phyloP scores from a whole-genome alignment of 1,284 basidiomycete genomes.

The Ceratobasidium sp. region DNA sequence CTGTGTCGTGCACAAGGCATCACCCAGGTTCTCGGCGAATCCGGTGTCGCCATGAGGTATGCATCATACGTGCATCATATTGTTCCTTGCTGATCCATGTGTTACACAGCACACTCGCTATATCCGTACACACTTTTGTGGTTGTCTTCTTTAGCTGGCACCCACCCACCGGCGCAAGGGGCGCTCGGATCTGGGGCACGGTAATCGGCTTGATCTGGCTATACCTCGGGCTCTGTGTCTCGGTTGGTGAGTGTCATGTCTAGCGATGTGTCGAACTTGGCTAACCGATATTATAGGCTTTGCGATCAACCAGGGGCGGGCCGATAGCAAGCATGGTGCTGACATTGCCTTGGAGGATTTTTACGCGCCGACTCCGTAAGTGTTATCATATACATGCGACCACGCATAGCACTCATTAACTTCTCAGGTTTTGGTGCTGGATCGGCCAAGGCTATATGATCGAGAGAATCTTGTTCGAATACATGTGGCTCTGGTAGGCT shows the following conservation, averaged over 20 bases:
- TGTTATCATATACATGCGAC: neutral
- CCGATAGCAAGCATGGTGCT: neutral
- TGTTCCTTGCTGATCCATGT: slow-evolving; percentile 13
- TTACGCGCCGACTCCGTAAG: slow-evolving; percentile 44
- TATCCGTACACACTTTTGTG: slow-evolving; percentile 45
- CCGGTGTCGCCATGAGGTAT: slow-evolving; percentile 44
- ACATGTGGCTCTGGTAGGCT: slow-evolving; percentile 44
- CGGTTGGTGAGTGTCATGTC: slow-evolving; percentile 23
- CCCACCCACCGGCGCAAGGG: slow-evolving; percentile 27
- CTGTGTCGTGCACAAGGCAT: slow-evolving; percentile 46
- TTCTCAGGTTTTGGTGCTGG: slow-evolving; percentile 43
- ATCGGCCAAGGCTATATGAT: slow-evolving; percentile 42
- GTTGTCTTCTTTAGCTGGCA: slow-evolving; percentile 45
- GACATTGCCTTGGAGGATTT: slow-evolving; percentile 33
- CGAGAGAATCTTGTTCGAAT: slow-evolving; percentile 43
- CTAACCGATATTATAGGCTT: slow-evolving; percentile 34
- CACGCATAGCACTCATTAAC: slow-evolving; percentile 1
- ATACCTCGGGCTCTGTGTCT: slow-evolving; percentile 43
- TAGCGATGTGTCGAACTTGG: neutral
- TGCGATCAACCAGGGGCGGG: slow-evolving; percentile 28
- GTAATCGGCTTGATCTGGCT: slow-evolving; percentile 44
- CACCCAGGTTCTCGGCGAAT: slow-evolving; percentile 43
- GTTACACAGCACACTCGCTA: slow-evolving; percentile 35
- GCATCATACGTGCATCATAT: neutral
- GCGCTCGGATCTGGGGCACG: slow-evolving; percentile 41